These are phyloP conservation scores for Mycena sanguinolenta DNA, from an alignment of 768 basidiomycete species.

Conservation along the genomic window DNA sequence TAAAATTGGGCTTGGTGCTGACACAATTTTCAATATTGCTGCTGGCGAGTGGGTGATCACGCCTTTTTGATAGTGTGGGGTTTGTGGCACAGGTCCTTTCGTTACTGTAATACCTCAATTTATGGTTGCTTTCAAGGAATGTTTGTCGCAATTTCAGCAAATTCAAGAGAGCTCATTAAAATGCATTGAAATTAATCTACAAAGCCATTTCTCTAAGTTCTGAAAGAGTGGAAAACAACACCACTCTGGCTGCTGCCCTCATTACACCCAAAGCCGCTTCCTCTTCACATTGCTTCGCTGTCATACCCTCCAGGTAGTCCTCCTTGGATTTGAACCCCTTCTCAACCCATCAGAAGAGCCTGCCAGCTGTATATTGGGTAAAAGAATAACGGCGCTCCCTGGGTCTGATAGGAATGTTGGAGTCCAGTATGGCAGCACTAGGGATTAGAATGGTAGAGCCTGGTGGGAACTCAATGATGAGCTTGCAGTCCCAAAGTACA, in stretches of 20 bases:
- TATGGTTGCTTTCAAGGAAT: too few relatives aligned
- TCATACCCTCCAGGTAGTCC: not conserved
- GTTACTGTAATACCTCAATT: too few relatives aligned
- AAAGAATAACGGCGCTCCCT: not conserved
- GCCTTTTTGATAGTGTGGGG: too few relatives aligned
- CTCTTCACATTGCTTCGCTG: not conserved
- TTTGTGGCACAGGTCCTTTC: too few relatives aligned
- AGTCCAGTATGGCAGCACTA: constrained; percentile 7
- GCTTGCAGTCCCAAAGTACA: not conserved
- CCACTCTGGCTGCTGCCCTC: not conserved
- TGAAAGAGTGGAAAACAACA: not conserved
- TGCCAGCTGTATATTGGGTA: constrained; percentile 10
- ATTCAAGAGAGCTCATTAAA: too few relatives aligned
- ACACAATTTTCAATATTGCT: too few relatives aligned
- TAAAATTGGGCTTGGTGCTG: not conserved
- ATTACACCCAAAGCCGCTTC: constrained; percentile 35
- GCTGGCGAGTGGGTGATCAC: too few relatives aligned
- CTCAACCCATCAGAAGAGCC: constrained; percentile 9
- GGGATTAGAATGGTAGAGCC: constrained; percentile 13
- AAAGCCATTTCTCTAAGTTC: too few relatives aligned
- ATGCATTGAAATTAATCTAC: too few relatives aligned
- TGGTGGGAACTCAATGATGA: constrained; percentile 7
- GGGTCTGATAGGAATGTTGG: constrained; percentile 4
- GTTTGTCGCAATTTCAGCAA: too few relatives aligned
- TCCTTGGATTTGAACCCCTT: not conserved